Evolutionary conservation across 2,329 filamentous ascomycete species (phyloP), one percentile per base, ranked within the genome.

Genomic region (Penicillium expansum): DNA sequence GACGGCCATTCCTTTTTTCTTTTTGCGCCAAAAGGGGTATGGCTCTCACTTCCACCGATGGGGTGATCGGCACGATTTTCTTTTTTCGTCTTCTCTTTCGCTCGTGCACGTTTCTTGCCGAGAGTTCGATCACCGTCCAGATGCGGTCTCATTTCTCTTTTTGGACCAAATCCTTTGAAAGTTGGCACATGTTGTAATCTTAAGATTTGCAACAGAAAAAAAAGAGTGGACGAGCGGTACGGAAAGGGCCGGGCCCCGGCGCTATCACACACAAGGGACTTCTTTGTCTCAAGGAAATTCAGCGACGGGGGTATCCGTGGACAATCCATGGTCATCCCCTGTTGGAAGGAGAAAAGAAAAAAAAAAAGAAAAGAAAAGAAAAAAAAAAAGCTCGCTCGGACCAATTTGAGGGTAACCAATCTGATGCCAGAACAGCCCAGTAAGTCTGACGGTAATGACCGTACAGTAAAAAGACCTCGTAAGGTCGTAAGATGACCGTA

Each of bases 161-260:
- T 50, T 33, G 18, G 33, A 24, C 14, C 44, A 29, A 22, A 13
- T 16, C 7, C 5, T 4, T 45, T 47, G 33, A 35, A 45, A 47
- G 42, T 53, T 55, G 47, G 43, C 47, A 58, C 29, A 33, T 49
- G 55, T 53, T 39, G 48, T 24, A 55, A 45, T 44, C 33, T 44
- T 42, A 24, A 52, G 47, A 44, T 58, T 52, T 48, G 43, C 27
- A 54, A 37, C 41, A 56, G 43, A 43, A 43, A 55, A 43, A 56
- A 54, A 43, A 56, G 52, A 62, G 61, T 57, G 62, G 62, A 63
- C 62, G 57, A 65, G 62, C 70, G 69, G 70, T 61, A 72, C 71
- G 70, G 71, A 71, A 72, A 73, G 71, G 71, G 64, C 70, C 71
- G 70, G 69, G 63, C 69, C 71, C 63, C 42, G 63, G 53, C 57